Evolutionary conservation across 305 asterid species (phyloP), one percentile per base, ranked within the genome.

Genomic region (Ilex paraguariensis): DNA sequence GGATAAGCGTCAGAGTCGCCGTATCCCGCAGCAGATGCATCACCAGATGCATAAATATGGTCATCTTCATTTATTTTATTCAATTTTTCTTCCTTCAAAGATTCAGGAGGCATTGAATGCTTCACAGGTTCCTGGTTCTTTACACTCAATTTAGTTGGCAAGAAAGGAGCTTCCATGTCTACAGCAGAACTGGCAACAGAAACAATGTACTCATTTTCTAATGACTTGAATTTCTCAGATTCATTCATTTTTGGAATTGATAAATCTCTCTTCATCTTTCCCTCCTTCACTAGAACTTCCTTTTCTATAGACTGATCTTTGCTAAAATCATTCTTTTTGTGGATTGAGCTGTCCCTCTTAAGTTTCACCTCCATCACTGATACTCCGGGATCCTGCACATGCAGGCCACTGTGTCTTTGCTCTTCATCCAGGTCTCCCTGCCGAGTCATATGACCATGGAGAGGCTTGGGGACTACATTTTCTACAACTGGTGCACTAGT

Each of bases 251-350:
- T 77, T 77, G 61, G 78, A 57, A 61, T 60, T 74, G 85, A 79
- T 69, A 53, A 73, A 73, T 80, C 95, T 63, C 75, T 72, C 69
- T 70, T 82, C 81, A 75, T 70, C 77, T 77, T 81, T 53, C 70
- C 61, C 67, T 84, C 95, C 79, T 72, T 68, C 60, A 21, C 65
- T 76, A 64, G 54, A 8, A 59, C 72, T 71, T 84, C 83, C 70
- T 64, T 73, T 60, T 74, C 81, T 31, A 71, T 65, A 53, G 85
- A 77, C 49, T 72, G 83, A 70, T 79, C 78, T 59, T 74, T 73
- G 30, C 63, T 68, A 58, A 70, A 63, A 60, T 79, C 90, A 75
- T 66, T 56, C 75, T 75, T 79, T 74, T 78, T 81, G 70, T 61
- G 81, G 56, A 70, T 56, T 54, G 61, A 71, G 52, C 72, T 60